A percentile compares a stretch with the other conserved stretches of the same genome.
phyloP scores from a whole-genome alignment of 305 asterid species.

The Rubia peregrina region DNA sequence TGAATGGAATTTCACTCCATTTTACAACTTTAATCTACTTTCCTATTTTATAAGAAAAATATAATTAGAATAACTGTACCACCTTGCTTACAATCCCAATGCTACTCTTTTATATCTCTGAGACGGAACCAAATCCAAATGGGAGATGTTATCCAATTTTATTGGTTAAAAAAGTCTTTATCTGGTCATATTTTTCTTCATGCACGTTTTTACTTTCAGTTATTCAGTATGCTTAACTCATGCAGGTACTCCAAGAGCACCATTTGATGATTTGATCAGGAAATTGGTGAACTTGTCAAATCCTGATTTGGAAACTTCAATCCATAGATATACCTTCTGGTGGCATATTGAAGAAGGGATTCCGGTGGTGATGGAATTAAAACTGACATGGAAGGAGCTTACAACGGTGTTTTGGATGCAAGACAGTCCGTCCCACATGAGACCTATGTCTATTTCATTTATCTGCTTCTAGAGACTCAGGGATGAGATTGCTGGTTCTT shows the following conservation, averaged over 20 bases:
- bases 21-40: too few relatives aligned
- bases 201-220: constrained; percentile 15
- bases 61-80: too few relatives aligned
- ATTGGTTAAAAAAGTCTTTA: neutral
- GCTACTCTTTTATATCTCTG: too few relatives aligned
- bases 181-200: neutral
- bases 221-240: neutral
- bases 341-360: constrained; percentile 99
- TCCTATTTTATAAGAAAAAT: too few relatives aligned
- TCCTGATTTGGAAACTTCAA: constrained; percentile 49
- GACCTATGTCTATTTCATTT: constrained; percentile 90
- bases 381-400: constrained; percentile 99
- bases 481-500: constrained; percentile 84
- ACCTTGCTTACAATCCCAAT: too few relatives aligned
- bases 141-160: too few relatives aligned
- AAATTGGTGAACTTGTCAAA: constrained; percentile 20
- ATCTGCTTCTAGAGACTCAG: too few relatives aligned
- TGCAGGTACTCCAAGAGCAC: neutral
- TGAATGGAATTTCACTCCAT: too few relatives aligned
- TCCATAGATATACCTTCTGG: constrained; percentile 98
- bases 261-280: neutral
- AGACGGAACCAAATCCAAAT: too few relatives aligned
- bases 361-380: constrained; percentile 57
- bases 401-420: constrained; percentile 84
- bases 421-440: constrained; percentile 92